These are phyloP conservation scores for Tylopilus plumbeoviolaceoides DNA, from an alignment of 768 basidiomycete species.

Conservation along the genomic window DNA sequence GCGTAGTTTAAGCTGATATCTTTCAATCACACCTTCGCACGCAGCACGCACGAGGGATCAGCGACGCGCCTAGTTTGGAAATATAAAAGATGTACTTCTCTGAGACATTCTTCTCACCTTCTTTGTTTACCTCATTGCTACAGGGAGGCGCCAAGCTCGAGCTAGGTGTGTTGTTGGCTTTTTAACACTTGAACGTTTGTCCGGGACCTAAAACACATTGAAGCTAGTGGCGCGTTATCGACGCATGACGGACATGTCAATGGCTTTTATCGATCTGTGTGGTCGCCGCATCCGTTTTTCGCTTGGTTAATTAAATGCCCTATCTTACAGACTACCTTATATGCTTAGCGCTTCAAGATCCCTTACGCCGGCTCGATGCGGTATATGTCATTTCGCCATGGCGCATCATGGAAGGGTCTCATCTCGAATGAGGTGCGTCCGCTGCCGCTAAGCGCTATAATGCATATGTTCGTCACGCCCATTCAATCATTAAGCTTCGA, in stretches of 20 bases:
- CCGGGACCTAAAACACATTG: background rate
- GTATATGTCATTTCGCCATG: background rate
- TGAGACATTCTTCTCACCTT: background rate
- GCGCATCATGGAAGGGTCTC: too few relatives aligned
- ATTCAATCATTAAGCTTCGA: background rate
- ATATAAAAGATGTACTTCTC: background rate
- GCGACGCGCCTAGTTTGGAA: background rate
- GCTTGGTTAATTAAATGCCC: background rate
- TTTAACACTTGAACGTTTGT: background rate
- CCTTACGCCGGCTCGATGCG: background rate
- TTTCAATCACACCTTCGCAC: background rate
- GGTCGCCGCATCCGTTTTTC: background rate
- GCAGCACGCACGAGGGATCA: background rate
- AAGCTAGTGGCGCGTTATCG: slow-evolving; percentile 7
- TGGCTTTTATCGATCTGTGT: background rate
- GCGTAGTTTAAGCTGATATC: background rate
- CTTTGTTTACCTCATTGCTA: slow-evolving; percentile 7
- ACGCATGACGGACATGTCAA: background rate
- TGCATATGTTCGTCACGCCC: background rate
- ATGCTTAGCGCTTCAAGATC: slow-evolving; percentile 6
- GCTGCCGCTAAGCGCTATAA: background rate
- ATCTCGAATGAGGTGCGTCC: background rate
- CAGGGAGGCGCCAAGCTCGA: background rate
- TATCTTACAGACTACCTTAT: slow-evolving; percentile 5
- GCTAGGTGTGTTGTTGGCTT: too few relatives aligned